Conservation (phyloP, 495 filamentous ascomycete genomes). For the Parathielavia appendiculata region DNA sequence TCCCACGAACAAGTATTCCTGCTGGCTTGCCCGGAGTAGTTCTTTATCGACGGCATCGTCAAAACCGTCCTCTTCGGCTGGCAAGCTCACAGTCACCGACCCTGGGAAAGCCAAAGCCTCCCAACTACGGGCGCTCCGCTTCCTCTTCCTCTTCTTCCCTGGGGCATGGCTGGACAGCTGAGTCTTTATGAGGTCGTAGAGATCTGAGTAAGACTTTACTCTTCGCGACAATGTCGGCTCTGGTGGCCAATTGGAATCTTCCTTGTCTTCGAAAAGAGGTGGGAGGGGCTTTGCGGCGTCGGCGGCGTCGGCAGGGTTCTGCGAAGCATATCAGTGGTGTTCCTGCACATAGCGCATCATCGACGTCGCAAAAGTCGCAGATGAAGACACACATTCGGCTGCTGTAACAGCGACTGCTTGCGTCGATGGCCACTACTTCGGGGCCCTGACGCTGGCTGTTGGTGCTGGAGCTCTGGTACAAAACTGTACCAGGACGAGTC, state of each 20-base stretch:
- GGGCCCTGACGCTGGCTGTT: constrained; percentile 28
- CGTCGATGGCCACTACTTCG: constrained; percentile 50
- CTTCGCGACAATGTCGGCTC: constrained; percentile 56
- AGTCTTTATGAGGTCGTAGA: constrained; percentile 58
- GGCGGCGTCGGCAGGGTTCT: constrained; percentile 37
- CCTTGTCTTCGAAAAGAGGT: constrained; percentile 48
- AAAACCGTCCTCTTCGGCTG: constrained; percentile 51
- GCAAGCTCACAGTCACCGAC: constrained; percentile 52
- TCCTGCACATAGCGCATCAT: not conserved
- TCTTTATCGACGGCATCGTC: constrained; percentile 59
- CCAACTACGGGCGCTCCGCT: constrained; percentile 32
- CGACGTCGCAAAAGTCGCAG: not conserved
- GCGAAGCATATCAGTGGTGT: constrained; percentile 4
- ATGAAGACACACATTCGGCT: constrained; percentile 53
- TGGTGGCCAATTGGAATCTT: constrained; percentile 51
- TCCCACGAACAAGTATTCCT: constrained; percentile 69
- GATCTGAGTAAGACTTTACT: constrained; percentile 72
- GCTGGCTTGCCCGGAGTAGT: constrained; percentile 73
- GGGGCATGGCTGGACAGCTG: constrained; percentile 46
- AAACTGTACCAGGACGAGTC: constrained; percentile 64
- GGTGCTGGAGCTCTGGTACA: constrained; percentile 50
- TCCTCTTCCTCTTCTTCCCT: constrained; percentile 39
- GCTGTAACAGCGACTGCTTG: constrained; percentile 61
- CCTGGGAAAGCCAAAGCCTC: constrained; percentile 47
- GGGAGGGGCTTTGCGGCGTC: constrained; percentile 39